Percentiles rank a stretch among this genome's conserved stretches.
phyloP scores from a whole-genome alignment of 345 rosid species.

The Populus davidiana region DNA sequence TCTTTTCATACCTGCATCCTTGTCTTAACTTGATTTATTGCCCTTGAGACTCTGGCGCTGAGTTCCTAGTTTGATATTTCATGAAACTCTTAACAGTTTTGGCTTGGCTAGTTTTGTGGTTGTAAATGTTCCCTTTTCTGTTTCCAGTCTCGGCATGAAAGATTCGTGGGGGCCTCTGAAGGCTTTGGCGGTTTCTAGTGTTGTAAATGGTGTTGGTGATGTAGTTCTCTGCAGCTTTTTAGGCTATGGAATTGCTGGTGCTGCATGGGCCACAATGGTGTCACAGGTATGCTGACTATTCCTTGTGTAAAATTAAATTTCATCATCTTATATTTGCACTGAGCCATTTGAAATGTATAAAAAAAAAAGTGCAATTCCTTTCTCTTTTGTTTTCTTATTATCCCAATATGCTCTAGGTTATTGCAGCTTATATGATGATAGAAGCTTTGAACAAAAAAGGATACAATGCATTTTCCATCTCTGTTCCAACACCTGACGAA shows the following conservation, averaged over 20 bases:
- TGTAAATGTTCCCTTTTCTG: background rate
- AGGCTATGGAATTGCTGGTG: slow-evolving; percentile 89
- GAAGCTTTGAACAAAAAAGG: slow-evolving; percentile 65
- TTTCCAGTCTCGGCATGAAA: slow-evolving; percentile 91
- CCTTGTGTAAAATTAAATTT: background rate
- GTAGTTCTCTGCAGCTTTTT: slow-evolving; percentile 66
- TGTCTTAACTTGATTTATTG: too few species aligned
- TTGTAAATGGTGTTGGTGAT: slow-evolving; percentile 72
- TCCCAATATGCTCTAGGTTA: slow-evolving; percentile 36
- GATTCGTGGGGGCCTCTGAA: slow-evolving; percentile 97
- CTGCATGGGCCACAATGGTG: slow-evolving; percentile 94
- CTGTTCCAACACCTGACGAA: slow-evolving; percentile 59
- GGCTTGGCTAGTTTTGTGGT: background rate
- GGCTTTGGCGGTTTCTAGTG: slow-evolving; percentile 73
- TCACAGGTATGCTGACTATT: slow-evolving; percentile 59
- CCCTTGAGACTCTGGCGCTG: background rate
- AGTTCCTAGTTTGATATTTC: background rate
- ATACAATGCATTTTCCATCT: slow-evolving; percentile 55
- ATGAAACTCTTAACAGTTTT: background rate
- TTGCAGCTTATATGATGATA: slow-evolving; percentile 86
- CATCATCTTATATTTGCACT: background rate
- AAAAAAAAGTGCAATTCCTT: background rate
- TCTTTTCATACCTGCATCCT: background rate
- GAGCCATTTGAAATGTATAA: background rate
- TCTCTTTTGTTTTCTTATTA: slow-evolving; percentile 4